Base-by-base conservation (phyloP, 2,329 filamentous ascomycete genomes). In the Rosellinia necatrix region DNA sequence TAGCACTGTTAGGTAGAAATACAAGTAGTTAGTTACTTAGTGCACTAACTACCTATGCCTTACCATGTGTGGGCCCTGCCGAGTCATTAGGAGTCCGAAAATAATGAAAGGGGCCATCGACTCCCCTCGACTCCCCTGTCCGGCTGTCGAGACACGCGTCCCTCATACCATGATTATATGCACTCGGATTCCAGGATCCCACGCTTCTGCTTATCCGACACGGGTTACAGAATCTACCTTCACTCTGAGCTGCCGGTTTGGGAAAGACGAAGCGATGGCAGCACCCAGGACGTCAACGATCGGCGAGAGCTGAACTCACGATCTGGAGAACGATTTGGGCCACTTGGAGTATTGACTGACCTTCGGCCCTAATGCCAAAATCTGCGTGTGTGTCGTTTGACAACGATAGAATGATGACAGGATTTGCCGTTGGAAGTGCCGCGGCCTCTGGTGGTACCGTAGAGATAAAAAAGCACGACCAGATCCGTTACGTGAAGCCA, bases 201-300 rank as follows among this genome's bases (percentile, higher is more conserved):
- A 32, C 19, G 24, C 19, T 8, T 46, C 15, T 17, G 35, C 13
- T 9, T 25, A 17, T 21, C 30, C 24, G 34, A 27, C 24, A 38
- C 41, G 34, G n/a, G 27, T 15, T 10, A 30, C 13, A 24, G 21
- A 19, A 21, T 22, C 34, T 27, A 32, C 19, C 22, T n/a, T 21
- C 27, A 7, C 41, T 21, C 41, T 7, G 40, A 32, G 19, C 41
- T 50, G 40, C 47, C 47, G 3, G 21, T 32, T 47, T 42, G 12
- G 53, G 53, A 34, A 46, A 56, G 21, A 46, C 40, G 27, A 50
- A 35, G 53, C 47, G 47, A 50, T 29, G 41, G 21, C 5, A 27
- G 40, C 25, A 50, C 40, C 34, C 27, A 22, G 24, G 35, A 35
- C 9, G 40, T 41, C 25, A 41, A 44, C 21, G 53, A 50, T 47